phyloP scores from a whole-genome alignment of 2,329 filamentous ascomycete species.

The Penicillium psychrosexuale region DNA sequence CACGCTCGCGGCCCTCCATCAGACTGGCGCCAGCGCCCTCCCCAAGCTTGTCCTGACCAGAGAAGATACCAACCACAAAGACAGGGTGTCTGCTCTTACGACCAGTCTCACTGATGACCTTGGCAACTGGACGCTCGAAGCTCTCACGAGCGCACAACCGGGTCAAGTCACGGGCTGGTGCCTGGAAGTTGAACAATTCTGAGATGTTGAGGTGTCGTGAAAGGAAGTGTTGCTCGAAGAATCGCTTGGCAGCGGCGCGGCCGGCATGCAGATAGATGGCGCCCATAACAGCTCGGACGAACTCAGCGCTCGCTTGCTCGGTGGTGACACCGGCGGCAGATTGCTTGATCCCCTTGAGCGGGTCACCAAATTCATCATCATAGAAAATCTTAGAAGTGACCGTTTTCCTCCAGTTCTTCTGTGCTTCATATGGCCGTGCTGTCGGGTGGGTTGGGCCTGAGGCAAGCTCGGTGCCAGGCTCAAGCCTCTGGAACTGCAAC shows the following conservation, averaged over 20 bases:
- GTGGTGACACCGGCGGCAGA: conserved; percentile 42
- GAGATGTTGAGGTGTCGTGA: conserved; percentile 73
- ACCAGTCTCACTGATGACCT: conserved; percentile 87
- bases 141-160: conserved; percentile 82
- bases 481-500: conserved; percentile 67
- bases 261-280: conserved; percentile 84
- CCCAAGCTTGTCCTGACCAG: conserved; percentile 83
- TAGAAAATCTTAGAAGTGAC: conserved; percentile 74
- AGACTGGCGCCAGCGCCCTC: conserved; percentile 81
- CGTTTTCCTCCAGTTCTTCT: conserved; percentile 64
- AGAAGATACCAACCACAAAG: conserved; percentile 91
- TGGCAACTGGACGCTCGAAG: conserved; percentile 81
- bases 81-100: conserved; percentile 80
- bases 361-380: conserved; percentile 80
- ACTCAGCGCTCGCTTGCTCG: conserved; percentile 65
- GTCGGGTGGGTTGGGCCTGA: conserved; percentile 42
- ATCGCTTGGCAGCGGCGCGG: conserved; percentile 71
- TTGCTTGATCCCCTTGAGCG: conserved; percentile 34
- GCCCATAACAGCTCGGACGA: conserved; percentile 80
- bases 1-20: conserved; percentile 71
- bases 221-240: conserved; percentile 80
- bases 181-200: conserved; percentile 76
- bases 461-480: conserved; percentile 43
- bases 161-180: conserved; percentile 78
- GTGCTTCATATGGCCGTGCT: conserved; percentile 43